phyloP scores from a whole-genome alignment of 2,329 filamentous ascomycete genomes.

The Fusarium sp. region DNA sequence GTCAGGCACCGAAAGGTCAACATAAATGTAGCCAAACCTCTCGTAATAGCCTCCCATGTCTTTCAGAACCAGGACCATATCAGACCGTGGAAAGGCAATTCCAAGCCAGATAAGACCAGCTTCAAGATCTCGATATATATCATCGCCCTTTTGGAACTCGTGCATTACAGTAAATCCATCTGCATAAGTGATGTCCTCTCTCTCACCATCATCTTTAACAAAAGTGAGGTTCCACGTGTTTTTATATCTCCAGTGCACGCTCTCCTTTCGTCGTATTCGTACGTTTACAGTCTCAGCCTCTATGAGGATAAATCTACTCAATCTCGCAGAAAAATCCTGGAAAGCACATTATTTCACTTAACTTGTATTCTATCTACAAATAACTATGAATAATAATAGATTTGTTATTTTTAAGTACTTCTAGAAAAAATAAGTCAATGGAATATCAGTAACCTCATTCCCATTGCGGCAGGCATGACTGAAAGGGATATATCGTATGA shows the following conservation, averaged over 20 bases:
- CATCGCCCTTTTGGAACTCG: not conserved
- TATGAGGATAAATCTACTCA: not conserved
- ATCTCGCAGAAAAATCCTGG: not conserved
- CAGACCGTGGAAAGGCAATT: not conserved
- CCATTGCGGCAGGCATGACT: no score
- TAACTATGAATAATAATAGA: no score
- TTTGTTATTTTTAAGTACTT: not conserved
- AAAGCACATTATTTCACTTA: no score
- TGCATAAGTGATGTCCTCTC: not conserved
- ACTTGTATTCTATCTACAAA: no score
- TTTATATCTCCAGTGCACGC: not conserved
- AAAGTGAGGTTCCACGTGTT: not conserved
- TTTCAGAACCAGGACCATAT: not conserved
- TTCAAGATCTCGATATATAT: not conserved
- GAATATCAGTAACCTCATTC: no score
- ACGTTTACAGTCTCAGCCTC: not conserved
- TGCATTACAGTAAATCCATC: not conserved
- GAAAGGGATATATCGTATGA: conserved; percentile 1
- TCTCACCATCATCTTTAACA: not conserved
- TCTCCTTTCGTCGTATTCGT: not conserved
- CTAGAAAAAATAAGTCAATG: no score
- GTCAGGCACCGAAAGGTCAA: not conserved
- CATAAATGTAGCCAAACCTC: not conserved
- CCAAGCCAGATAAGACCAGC: not conserved
- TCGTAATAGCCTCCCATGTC: not conserved